Evolutionary conservation across 2,329 filamentous ascomycete genomes (phyloP), one percentile per base, ranked within the genome.

Genomic region (Penicillium sp.): DNA sequence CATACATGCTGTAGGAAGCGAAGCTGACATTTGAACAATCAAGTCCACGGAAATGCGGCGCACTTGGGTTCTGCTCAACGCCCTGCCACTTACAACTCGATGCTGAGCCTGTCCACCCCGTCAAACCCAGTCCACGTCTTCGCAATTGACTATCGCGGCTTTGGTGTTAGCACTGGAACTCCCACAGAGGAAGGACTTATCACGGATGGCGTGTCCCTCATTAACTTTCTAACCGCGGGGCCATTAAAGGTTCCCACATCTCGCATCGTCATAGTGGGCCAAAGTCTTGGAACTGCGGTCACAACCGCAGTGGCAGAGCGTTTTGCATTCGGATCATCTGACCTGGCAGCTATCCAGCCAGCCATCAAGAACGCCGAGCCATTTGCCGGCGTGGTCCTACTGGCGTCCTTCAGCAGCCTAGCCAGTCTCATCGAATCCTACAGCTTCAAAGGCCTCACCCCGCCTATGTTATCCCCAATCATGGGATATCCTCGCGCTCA

Each of bases 61-160:
- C 90, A 95, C 66, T 75, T 97, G 31, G 91, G 88, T 19, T 90
- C 95, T 72, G 86, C 85, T 58, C 83, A 87, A 70, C 86, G 93
- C 16, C 88, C 91, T 2, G 81, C 86, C 33, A 89, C 86, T 55
- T 95, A 95, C 72, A 90, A 92, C 65, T 82, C 87, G 44, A 79
- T 96, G 41, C 85, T 91, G 4, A 84, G 88, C 51, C 85, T 87
- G 3, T 89, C 88, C 2, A 83, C 82, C 0, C 86, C 80, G 0
- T 79, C 83, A 55, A 84, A 75, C 48, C 77, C 77, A 2, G 67
- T 92, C 53, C 92, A 97, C 70, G 84, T 96, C 44, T 79, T 97
- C n/a, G 85, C 91, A 39, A 86, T 96, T 66, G 92, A 96, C 78
- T 97, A 97, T 75, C 88, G 92, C 19, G 92, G 92, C 7, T 97